phyloP scores from a whole-genome alignment of 139 green algal genomes.

The Auxenochlorella pyrenoidosa region DNA sequence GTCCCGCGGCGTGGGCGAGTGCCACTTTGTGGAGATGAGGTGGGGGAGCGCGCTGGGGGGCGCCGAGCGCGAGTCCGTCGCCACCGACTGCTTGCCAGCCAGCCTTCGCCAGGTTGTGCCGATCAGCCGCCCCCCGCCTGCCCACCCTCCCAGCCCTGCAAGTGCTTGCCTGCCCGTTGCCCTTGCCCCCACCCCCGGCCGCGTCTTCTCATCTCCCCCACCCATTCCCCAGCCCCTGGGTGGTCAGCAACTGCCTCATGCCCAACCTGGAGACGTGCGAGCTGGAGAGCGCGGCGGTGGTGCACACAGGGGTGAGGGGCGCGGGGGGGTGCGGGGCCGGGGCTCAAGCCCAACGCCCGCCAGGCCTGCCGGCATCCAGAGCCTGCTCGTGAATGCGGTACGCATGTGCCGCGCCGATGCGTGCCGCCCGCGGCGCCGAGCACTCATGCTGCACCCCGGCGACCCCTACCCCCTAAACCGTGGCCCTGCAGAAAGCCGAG shows the following conservation, averaged over 20 bases:
- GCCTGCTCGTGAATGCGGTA: no score
- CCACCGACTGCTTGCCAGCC: no score
- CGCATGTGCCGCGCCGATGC: no score
- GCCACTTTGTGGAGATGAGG: constrained; percentile 90
- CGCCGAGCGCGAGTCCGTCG: neutral
- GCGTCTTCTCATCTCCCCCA: neutral
- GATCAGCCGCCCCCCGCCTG: neutral
- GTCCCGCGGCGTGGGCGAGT: constrained; percentile 62
- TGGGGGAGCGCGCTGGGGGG: neutral
- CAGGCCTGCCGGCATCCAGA: neutral
- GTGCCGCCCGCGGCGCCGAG: no score
- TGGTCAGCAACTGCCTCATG: constrained; percentile 70
- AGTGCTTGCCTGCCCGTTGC: no score
- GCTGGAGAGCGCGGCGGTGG: constrained; percentile 37
- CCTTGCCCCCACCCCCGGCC: neutral
- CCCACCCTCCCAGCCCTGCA: no score
- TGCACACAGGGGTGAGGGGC: constrained; percentile 64
- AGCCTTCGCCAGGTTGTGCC: no score
- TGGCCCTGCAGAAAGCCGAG: constrained; percentile 68
- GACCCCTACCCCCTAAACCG: no score
- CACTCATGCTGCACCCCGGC: no score
- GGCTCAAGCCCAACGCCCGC: neutral
- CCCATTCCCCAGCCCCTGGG: constrained; percentile 71
- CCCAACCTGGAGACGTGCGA: constrained; percentile 62
- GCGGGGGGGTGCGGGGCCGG: neutral